These are phyloP conservation scores for Beauveria sp. DNA, from an alignment of 2,329 filamentous ascomycete species.

Conservation along the genomic window DNA sequence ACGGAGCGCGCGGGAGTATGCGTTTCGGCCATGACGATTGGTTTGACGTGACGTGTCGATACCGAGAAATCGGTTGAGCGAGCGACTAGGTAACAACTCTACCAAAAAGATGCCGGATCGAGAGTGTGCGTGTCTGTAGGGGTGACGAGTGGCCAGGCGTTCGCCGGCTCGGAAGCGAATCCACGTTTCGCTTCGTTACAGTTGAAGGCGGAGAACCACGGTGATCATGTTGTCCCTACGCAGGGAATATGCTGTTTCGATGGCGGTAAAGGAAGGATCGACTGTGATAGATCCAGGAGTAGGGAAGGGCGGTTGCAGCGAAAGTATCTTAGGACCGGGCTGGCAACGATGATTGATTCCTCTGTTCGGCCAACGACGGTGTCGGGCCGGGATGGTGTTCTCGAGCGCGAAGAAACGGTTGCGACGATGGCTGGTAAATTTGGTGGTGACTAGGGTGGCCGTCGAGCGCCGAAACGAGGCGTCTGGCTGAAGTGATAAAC, in stretches of 20 bases:
- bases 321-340: background rate
- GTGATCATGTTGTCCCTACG: conserved; percentile 8
- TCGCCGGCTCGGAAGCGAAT: conserved; percentile 12
- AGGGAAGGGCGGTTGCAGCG: background rate
- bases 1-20: conserved; percentile 18
- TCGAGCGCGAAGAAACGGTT: background rate
- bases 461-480: background rate
- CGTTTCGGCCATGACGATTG: conserved; percentile 26
- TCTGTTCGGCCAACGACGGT: background rate
- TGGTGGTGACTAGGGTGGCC: background rate
- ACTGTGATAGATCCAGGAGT: background rate
- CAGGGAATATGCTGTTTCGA: background rate
- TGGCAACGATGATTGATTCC: background rate
- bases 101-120: conserved; percentile 13
- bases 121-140: background rate
- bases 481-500: background rate
- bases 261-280: background rate
- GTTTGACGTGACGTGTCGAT: background rate
- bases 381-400: background rate
- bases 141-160: conserved; percentile 6
- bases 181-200: conserved; percentile 2
- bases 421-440: background rate
- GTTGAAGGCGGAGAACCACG: background rate
- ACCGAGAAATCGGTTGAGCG: conserved; percentile 13
- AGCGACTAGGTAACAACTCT: conserved; percentile 15